These are phyloP conservation scores for Geotrichum siamense DNA, from an alignment of 1,139 yeast genomes.

Conservation along the genomic window DNA sequence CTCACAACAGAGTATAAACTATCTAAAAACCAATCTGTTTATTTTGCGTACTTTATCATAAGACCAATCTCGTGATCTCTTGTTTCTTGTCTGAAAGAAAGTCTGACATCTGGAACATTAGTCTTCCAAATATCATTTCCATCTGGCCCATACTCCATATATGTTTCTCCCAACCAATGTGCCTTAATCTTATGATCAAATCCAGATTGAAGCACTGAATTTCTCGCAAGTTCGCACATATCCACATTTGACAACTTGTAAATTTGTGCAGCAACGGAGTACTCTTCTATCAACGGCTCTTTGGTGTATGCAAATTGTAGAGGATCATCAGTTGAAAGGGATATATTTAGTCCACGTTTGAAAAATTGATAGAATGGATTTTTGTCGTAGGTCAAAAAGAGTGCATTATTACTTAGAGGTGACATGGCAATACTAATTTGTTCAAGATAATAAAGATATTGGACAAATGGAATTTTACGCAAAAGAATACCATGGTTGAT, in stretches of 20 bases:
- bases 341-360: conserved; percentile 86
- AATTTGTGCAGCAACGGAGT: conserved; percentile 95
- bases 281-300: conserved; percentile 94
- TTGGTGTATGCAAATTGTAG: conserved; percentile 92
- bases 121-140: conserved; percentile 91
- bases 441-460: conserved; percentile 84
- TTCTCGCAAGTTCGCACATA: conserved; percentile 84
- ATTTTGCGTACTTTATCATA: conserved; percentile 47
- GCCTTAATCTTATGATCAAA: conserved; percentile 77
- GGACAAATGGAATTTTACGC: conserved; percentile 90
- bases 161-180: conserved; percentile 86
- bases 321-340: conserved; percentile 88
- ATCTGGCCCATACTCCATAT: conserved; percentile 51
- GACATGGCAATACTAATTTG: conserved; percentile 98
- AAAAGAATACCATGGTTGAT: conserved; percentile 92
- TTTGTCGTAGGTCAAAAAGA: conserved; percentile 90
- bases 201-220: conserved; percentile 86
- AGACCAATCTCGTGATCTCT: conserved; percentile 65
- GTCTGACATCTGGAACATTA: conserved; percentile 84
- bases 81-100: conserved; percentile 76
- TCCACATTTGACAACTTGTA: conserved; percentile 90
- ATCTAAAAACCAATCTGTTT: too few relatives aligned
- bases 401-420: conserved; percentile 91
- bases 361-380: conserved; percentile 86
- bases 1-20: too few relatives aligned